These are phyloP conservation scores for Cercophora samala DNA, from an alignment of 495 filamentous ascomycete species.

Conservation along the genomic window DNA sequence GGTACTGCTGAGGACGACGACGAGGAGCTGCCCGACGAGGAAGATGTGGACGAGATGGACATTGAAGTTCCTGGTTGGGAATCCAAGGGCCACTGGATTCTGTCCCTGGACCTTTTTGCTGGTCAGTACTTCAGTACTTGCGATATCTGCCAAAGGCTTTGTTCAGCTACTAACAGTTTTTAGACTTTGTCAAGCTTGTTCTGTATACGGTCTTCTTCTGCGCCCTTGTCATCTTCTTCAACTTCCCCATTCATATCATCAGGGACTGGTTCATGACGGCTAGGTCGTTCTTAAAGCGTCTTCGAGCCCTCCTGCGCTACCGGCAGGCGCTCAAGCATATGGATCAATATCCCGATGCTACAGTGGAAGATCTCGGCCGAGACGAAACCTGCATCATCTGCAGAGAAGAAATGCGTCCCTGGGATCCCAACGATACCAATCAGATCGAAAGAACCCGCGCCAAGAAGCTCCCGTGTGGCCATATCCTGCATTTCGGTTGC, in stretches of 20 bases:
- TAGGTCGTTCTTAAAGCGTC: slow-evolving; percentile 81
- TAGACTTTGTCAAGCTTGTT: slow-evolving; percentile 84
- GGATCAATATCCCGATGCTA: slow-evolving; percentile 89
- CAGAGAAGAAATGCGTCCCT: slow-evolving; percentile 88
- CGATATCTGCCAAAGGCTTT: neutral
- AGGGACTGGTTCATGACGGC: slow-evolving; percentile 92
- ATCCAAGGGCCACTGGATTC: slow-evolving; percentile 88
- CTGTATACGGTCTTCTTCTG: slow-evolving; percentile 90
- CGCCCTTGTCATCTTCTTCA: slow-evolving; percentile 89
- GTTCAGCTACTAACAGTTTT: slow-evolving; percentile 10
- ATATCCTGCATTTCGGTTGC: slow-evolving; percentile 91
- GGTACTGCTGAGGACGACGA: slow-evolving; percentile 40
- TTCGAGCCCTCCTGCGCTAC: slow-evolving; percentile 83
- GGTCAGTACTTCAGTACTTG: slow-evolving; percentile 53
- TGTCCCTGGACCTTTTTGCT: slow-evolving; percentile 82
- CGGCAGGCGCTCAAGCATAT: slow-evolving; percentile 86
- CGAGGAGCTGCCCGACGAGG: slow-evolving; percentile 59
- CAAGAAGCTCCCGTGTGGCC: slow-evolving; percentile 94
- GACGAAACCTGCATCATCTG: slow-evolving; percentile 98
- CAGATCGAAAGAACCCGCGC: slow-evolving; percentile 79
- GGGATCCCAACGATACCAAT: slow-evolving; percentile 47
- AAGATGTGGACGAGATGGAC: slow-evolving; percentile 87
- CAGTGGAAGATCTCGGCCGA: slow-evolving; percentile 72
- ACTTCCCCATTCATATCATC: slow-evolving; percentile 92
- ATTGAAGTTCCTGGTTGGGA: slow-evolving; percentile 96